Evolutionary conservation across 257 asterid genomes (phyloP).

Genomic region (Solanum rostratum): DNA sequence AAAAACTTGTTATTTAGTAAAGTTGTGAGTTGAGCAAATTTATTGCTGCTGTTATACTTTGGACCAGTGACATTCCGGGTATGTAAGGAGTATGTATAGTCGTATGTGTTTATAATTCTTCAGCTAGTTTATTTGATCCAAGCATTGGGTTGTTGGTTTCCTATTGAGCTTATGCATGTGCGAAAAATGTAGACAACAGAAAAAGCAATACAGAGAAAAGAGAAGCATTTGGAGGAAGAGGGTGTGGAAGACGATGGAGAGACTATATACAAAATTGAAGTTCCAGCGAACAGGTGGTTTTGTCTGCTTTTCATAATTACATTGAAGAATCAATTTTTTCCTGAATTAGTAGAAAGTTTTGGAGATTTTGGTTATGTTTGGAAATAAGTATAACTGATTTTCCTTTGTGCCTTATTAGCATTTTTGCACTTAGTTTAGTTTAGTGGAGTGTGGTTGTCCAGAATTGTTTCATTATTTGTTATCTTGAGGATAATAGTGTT

Average conservation of each 20-base stretch:
- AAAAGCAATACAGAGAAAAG: slow-evolving; percentile 77
- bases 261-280: slow-evolving; percentile 81
- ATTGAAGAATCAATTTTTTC: background rate
- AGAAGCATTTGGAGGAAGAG: slow-evolving; percentile 79
- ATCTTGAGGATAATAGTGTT: background rate
- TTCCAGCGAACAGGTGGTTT: slow-evolving; percentile 82
- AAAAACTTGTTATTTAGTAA: background rate
- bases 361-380: background rate
- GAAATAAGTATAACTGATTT: background rate
- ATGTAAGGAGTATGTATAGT: background rate
- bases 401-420: background rate
- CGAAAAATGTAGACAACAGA: slow-evolving; percentile 60
- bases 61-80: background rate
- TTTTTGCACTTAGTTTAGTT: background rate
- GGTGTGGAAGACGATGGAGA: slow-evolving; percentile 64
- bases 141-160: background rate
- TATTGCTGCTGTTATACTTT: background rate
- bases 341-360: background rate
- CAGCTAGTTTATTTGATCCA: background rate
- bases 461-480: background rate
- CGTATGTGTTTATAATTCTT: background rate
- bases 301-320: background rate
- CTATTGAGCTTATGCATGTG: background rate
- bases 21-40: background rate
- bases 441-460: background rate